Evolutionary conservation across 257 asterid genomes (phyloP).

Genomic region (Fraxinus quadrangulata): DNA sequence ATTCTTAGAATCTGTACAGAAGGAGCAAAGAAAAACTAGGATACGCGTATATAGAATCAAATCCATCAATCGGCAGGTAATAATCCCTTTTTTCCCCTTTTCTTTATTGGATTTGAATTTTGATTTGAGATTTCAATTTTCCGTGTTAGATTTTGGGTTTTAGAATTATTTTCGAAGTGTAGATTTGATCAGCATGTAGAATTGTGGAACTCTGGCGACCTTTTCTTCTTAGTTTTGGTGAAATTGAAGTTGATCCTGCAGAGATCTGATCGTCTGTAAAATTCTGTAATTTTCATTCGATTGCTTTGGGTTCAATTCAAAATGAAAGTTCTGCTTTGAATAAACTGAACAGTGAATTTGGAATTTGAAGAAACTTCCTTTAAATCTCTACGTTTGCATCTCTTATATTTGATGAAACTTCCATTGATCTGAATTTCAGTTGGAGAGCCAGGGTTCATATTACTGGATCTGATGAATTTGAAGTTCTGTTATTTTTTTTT

Average conservation of each 20-base stretch:
- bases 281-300: constrained; percentile 18
- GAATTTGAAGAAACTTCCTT: constrained; percentile 13
- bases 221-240: background rate
- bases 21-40: background rate
- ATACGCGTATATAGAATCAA: background rate
- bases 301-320: constrained; percentile 24
- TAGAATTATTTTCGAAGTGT: background rate
- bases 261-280: constrained; percentile 42
- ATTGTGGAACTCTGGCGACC: constrained; percentile 3
- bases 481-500: background rate
- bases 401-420: constrained; percentile 11
- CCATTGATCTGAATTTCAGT: constrained; percentile 22
- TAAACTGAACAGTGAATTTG: constrained; percentile 11
- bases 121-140: constrained; percentile 16
- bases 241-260: constrained; percentile 34
- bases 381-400: background rate
- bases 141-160: constrained; percentile 6
- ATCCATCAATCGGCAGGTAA: constrained; percentile 38
- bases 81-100: background rate
- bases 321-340: constrained; percentile 18
- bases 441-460: constrained; percentile 20
- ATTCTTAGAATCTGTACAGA: constrained; percentile 14
- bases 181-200: constrained; percentile 23
- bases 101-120: constrained; percentile 6
- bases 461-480: constrained; percentile 38